Evolutionary conservation across 1,284 basidiomycete species (phyloP).

Genomic region (Mycosarcoma maydis): DNA sequence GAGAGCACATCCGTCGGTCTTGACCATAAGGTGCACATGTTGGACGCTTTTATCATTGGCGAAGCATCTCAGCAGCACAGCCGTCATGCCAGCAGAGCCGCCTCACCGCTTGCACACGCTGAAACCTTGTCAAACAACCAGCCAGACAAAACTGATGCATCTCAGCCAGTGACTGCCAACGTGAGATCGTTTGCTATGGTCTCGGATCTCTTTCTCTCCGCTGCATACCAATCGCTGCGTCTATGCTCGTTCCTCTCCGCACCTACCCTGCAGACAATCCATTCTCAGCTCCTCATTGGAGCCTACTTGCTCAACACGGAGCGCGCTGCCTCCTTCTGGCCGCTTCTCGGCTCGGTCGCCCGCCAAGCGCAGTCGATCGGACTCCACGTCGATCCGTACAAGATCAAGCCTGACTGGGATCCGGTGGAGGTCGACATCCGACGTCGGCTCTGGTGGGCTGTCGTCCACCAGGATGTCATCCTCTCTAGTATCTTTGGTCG

Average conservation of each 20-base stretch:
- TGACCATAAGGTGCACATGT: constrained; percentile 34
- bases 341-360: constrained; percentile 36
- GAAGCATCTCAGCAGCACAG: constrained; percentile 29
- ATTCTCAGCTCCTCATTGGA: constrained; percentile 48
- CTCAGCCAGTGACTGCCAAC: not conserved
- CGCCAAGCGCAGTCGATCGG: constrained; percentile 49
- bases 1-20: constrained; percentile 30
- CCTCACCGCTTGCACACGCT: constrained; percentile 1
- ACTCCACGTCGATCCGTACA: constrained; percentile 40
- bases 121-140: not conserved
- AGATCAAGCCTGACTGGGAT: constrained; percentile 32
- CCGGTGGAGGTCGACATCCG: constrained; percentile 36
- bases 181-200: constrained; percentile 33
- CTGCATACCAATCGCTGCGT: constrained; percentile 42
- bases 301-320: constrained; percentile 46
- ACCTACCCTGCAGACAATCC: constrained; percentile 44
- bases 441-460: constrained; percentile 45
- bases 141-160: not conserved
- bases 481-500: constrained; percentile 46
- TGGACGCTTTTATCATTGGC: constrained; percentile 28
- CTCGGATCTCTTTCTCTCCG: constrained; percentile 42
- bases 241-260: constrained; percentile 43
- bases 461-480: constrained; percentile 43
- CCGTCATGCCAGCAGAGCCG: constrained; percentile 18
- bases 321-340: constrained; percentile 42